Evolutionary conservation across 2,329 filamentous ascomycete genomes (phyloP).

Genomic region (Ophiocordyceps sinensis): DNA sequence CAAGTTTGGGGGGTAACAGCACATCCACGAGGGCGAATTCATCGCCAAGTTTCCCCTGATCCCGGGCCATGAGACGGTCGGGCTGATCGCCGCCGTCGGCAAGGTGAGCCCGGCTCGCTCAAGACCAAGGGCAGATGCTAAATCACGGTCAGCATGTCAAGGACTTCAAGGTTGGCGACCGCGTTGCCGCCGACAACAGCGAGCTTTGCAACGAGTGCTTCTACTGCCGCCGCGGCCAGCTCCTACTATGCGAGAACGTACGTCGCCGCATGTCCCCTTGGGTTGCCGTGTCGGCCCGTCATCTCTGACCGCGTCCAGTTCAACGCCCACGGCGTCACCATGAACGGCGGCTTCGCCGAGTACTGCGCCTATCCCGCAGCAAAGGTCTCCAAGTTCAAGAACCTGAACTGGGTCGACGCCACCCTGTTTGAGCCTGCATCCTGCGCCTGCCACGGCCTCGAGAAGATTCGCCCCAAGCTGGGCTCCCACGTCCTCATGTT

Average conservation of each 20-base stretch:
- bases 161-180: conserved; percentile 45
- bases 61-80: conserved; percentile 55
- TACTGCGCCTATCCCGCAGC: conserved; percentile 41
- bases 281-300: neutral
- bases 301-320: conserved; percentile 22
- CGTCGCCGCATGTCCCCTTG: conserved; percentile 1
- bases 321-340: conserved; percentile 50
- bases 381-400: conserved; percentile 50
- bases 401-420: conserved; percentile 52
- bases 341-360: conserved; percentile 60
- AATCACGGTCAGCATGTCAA: conserved; percentile 31
- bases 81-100: conserved; percentile 44
- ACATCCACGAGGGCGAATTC: conserved; percentile 58
- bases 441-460: conserved; percentile 55
- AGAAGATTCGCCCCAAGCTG: conserved; percentile 52
- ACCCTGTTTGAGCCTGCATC: conserved; percentile 57
- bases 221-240: conserved; percentile 56
- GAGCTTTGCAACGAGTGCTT: conserved; percentile 59
- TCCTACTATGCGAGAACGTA: conserved; percentile 50
- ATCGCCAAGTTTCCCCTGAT: conserved; percentile 48
- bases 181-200: conserved; percentile 49
- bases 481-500: conserved; percentile 52
- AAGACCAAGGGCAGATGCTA: neutral
- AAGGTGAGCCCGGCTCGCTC: conserved; percentile 12
- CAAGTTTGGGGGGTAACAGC: conserved; percentile 11